Evolutionary conservation across 73 alveolate genomes (phyloP).

Genomic region (Paramecium octaurelia): DNA sequence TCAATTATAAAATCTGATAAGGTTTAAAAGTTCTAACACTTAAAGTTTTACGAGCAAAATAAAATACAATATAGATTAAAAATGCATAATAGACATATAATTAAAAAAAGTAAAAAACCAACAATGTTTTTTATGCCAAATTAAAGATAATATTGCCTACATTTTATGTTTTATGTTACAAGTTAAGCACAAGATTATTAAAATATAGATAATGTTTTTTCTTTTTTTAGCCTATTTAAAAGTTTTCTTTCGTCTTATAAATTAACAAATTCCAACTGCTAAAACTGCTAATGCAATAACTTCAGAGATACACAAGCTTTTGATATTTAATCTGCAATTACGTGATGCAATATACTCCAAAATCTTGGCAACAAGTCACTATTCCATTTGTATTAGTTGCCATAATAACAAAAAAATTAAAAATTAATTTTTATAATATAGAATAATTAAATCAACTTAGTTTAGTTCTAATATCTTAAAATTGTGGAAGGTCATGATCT

Average conservation of each 20-base stretch:
- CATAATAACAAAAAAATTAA: neutral
- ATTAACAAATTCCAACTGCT: neutral
- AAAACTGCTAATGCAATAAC: neutral
- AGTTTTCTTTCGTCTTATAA: neutral
- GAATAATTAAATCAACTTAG: neutral
- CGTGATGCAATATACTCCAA: neutral
- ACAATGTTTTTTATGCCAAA: neutral
- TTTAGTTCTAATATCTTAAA: slow-evolving; percentile 18
- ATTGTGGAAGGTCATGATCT: slow-evolving; percentile 33
- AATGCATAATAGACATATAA: neutral
- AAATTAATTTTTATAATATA: neutral
- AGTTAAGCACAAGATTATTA: neutral
- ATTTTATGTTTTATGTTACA: neutral
- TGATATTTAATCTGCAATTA: neutral
- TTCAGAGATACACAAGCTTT: neutral
- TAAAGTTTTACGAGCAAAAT: slow-evolving; percentile 21
- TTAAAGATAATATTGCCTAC: neutral
- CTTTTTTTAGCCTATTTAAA: neutral
- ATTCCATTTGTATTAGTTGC: neutral
- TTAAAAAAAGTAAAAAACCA: neutral
- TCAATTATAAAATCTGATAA: neutral
- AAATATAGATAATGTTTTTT: neutral
- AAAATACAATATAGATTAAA: neutral
- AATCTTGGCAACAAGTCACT: neutral
- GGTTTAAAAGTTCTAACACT: neutral